Conservation (phyloP, 257 asterid genomes). For the Nicotiana benthamiana region DNA sequence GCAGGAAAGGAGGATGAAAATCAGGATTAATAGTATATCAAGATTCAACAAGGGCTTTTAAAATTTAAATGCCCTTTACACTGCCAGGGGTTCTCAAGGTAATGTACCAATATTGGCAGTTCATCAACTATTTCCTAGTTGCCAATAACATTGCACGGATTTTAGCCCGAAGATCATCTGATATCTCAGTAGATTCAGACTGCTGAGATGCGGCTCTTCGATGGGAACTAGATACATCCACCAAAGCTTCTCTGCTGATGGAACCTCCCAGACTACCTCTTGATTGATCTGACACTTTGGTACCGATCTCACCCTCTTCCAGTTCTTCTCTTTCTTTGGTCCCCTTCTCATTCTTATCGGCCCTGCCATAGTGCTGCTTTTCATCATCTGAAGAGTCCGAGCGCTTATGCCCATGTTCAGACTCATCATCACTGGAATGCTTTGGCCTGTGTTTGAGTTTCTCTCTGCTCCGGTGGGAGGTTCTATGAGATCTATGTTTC, state of each 20-base stretch:
- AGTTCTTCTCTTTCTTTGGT: conserved; percentile 31
- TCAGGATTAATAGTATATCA: background rate
- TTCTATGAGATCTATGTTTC: conserved; percentile 38
- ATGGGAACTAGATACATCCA: conserved; percentile 15
- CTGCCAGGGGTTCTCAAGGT: background rate
- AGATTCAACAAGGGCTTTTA: background rate
- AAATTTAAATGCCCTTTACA: background rate
- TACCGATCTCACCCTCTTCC: conserved; percentile 82
- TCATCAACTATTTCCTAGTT: conserved; percentile 11
- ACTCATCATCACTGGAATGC: conserved; percentile 32
- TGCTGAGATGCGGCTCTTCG: conserved; percentile 42
- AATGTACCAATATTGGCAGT: too few relatives aligned
- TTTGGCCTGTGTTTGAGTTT: conserved; percentile 18
- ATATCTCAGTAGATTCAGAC: conserved; percentile 37
- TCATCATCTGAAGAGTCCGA: conserved; percentile 32
- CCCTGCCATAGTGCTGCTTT: background rate
- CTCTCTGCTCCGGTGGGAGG: conserved; percentile 35
- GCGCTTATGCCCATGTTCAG: conserved; percentile 22
- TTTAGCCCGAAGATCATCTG: conserved; percentile 83
- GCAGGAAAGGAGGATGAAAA: background rate
- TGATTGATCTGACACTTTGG: conserved; percentile 38
- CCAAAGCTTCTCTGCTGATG: conserved; percentile 36
- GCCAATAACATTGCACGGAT: conserved; percentile 50
- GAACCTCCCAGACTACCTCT: conserved; percentile 24
- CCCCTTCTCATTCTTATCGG: conserved; percentile 15